Percentiles rank a stretch among this genome's conserved stretches.
These are phyloP conservation scores for Isabelozyma gotoi DNA, from an alignment of 805 yeast species.

Conservation along the genomic window DNA sequence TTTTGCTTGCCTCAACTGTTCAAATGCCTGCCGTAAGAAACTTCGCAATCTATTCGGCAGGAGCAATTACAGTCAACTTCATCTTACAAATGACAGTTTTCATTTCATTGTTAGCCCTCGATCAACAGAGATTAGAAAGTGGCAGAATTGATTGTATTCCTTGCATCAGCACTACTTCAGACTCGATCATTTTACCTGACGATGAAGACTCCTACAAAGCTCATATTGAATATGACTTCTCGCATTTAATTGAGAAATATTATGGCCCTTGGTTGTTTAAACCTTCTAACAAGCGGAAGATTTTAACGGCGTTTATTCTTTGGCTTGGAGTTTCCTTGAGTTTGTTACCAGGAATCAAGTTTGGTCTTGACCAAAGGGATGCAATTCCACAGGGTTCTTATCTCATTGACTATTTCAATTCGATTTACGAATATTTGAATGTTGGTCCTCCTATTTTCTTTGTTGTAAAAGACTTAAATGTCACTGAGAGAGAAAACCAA, in stretches of 20 bases:
- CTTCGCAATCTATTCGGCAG: slow-evolving; percentile 88
- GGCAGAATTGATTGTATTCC: slow-evolving; percentile 63
- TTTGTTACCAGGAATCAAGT: slow-evolving; percentile 62
- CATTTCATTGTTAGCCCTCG: slow-evolving; percentile 67
- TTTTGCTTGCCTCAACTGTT: slow-evolving; percentile 74
- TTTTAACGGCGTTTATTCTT: slow-evolving; percentile 54
- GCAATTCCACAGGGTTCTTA: slow-evolving; percentile 87
- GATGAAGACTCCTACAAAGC: slow-evolving; percentile 7
- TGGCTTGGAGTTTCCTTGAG: slow-evolving; percentile 71
- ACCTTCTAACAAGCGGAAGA: slow-evolving; percentile 42
- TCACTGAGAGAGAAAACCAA: slow-evolving; percentile 62
- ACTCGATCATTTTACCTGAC: slow-evolving; percentile 4
- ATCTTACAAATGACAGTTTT: slow-evolving; percentile 79
- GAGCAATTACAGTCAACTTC: slow-evolving; percentile 78
- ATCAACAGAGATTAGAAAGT: slow-evolving; percentile 59
- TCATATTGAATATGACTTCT: slow-evolving; percentile 21
- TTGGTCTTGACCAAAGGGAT: slow-evolving; percentile 86
- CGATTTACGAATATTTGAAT: slow-evolving; percentile 67
- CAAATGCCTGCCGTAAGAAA: slow-evolving; percentile 96
- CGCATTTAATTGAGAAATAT: slow-evolving; percentile 38
- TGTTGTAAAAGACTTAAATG: slow-evolving; percentile 67
- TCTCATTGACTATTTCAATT: slow-evolving; percentile 75
- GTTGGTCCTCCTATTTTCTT: slow-evolving; percentile 93
- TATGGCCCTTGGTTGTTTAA: slow-evolving; percentile 64
- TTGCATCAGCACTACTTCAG: slow-evolving; percentile 37